Evolutionary conservation across 345 rosid genomes (phyloP), one percentile per base, ranked within the genome.

Genomic region (Syzygium aqueum): DNA sequence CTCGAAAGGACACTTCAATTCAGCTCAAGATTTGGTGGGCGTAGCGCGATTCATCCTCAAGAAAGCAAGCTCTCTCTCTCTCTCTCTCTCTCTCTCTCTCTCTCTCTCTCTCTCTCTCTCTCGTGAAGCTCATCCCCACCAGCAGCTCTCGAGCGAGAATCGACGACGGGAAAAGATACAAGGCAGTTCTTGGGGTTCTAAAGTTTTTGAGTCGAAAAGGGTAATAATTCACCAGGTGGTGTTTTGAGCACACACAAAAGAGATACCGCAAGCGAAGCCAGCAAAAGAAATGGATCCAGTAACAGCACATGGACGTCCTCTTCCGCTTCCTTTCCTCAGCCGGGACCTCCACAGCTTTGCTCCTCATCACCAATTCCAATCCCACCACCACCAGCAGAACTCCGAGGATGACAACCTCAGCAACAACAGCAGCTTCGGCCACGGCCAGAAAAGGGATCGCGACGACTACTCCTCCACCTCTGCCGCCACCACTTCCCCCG

Each of bases 301-400:
- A 11, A 91, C 98, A 85, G 90, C 95, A 22, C 95, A 93, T 12
- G 95, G 93, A 22, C 97, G 96, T 33, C 93, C 95, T 63, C 99
- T 97, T 88, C 98, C 98, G 25, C 97, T 96, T 63, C 94, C 99
- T 77, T 97, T 97, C 65, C 97, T 90, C 86, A 83, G 94, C 21
- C 93, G 98, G 89, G 98, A 97, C 91, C 94, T 97, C 86, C 98
- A 96, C 88, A 92, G 95, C 77, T 95, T 91, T 27, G 89, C 92
- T 15, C 93, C 91, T 85, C 93, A 93, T 86, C 97, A 95, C 77
- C 98, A 93, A 85, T 93, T 91, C 61, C 98, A 93, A n/a, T 67
- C 85, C 19, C 93, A 93, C 9, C 96, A 89, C 15, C 93, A 92
- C 2, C 95, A 92, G 37, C 92, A 91, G 21, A 92, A 89, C 89